These are phyloP conservation scores for Quercus lobata DNA, from an alignment of 331 rosid species.

Conservation along the genomic window DNA sequence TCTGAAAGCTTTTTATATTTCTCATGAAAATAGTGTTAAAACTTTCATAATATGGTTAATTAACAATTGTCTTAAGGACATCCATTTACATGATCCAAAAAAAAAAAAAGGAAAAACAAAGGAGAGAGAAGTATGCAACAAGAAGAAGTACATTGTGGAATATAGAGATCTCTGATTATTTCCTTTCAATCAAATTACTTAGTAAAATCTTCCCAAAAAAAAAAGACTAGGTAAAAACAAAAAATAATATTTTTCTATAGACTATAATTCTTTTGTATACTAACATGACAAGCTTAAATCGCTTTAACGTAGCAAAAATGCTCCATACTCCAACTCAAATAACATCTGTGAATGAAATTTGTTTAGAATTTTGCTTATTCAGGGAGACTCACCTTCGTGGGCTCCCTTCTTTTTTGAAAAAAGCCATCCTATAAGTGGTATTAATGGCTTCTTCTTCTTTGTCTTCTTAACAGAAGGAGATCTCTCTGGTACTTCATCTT, in stretches of 20 bases:
- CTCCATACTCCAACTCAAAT: neutral
- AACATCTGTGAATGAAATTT: neutral
- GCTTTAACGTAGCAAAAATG: neutral
- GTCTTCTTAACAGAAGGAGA: conserved; percentile 43
- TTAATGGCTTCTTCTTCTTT: conserved; percentile 51
- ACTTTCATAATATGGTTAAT: too few species aligned
- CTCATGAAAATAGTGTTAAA: too few species aligned
- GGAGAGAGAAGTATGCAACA: neutral
- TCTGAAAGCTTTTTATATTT: too few species aligned
- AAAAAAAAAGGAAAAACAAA: too few species aligned
- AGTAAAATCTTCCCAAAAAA: neutral
- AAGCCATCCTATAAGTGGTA: conserved; percentile 70
- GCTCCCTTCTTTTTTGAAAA: conserved; percentile 52
- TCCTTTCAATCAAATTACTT: neutral
- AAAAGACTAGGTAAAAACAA: neutral
- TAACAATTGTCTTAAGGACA: accelerated
- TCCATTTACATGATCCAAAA: too few species aligned
- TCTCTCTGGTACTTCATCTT: conserved; percentile 23
- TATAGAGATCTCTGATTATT: neutral
- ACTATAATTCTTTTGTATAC: neutral
- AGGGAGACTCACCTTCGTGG: conserved; percentile 34
- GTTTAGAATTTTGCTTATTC: neutral
- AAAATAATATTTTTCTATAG: neutral
- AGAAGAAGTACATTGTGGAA: neutral
- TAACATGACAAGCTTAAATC: neutral